These are phyloP conservation scores for Priceomyces haplophilus DNA, from an alignment of 805 yeast genomes.

Conservation along the genomic window DNA sequence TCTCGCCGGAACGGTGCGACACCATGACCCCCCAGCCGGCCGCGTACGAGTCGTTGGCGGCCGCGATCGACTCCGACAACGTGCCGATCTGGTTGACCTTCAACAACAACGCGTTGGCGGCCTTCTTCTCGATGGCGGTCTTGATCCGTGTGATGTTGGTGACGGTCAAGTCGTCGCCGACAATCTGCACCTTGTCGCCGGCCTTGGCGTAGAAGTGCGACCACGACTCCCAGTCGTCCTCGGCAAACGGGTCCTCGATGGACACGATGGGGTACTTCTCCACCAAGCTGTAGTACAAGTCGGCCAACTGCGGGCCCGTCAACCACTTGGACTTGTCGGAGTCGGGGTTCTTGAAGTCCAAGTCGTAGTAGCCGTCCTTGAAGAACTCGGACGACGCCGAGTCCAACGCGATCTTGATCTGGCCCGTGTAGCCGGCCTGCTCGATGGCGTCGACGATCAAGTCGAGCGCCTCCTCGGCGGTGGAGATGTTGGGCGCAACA, in stretches of 20 bases:
- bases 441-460: conserved; percentile 86
- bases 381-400: conserved; percentile 97
- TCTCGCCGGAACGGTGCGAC: conserved; percentile 99
- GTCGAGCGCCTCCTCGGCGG: conserved; percentile 97
- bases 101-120: conserved; percentile 89
- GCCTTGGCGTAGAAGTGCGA: conserved; percentile 70
- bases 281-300: conserved; percentile 74
- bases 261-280: conserved; percentile 96
- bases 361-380: conserved; percentile 95
- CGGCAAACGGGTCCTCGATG: conserved; percentile 98
- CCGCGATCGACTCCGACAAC: conserved; percentile 91
- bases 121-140: conserved; percentile 95
- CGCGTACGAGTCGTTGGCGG: conserved; percentile 90
- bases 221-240: conserved; percentile 99
- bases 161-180: conserved; percentile 97
- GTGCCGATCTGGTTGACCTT: conserved; percentile 99
- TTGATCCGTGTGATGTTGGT: conserved; percentile 94
- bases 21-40: conserved; percentile 99
- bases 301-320: conserved; percentile 82
- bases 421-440: conserved; percentile 93
- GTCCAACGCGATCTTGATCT: conserved; percentile 89
- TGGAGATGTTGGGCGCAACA: conserved; percentile 96
- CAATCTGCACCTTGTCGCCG: conserved; percentile 77
- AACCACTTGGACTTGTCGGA: conserved; percentile 90
- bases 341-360: conserved; percentile 97